Conservation (phyloP, 2,329 filamentous ascomycete species). For the Botrytis sinoallii region DNA sequence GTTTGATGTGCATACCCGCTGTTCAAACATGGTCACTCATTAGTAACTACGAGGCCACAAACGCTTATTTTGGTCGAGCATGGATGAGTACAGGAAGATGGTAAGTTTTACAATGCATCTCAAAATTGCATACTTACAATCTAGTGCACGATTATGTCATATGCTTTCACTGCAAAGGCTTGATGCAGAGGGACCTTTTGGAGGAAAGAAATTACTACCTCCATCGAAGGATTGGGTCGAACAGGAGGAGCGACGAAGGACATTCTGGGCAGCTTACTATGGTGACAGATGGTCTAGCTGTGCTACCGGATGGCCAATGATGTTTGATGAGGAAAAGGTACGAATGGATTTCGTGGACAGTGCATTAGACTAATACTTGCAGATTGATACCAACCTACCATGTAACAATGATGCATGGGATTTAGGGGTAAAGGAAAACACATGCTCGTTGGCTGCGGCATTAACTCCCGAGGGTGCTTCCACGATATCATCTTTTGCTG, state of each 20-base stretch:
- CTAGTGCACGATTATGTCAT: conserved; percentile 59
- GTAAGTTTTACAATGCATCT: background rate
- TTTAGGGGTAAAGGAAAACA: conserved; percentile 59
- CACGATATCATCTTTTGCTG: conserved; percentile 67
- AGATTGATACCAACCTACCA: conserved; percentile 69
- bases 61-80: conserved; percentile 79
- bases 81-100: conserved; percentile 76
- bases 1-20: conserved; percentile 73
- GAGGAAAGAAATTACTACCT: conserved; percentile 66
- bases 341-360: conserved; percentile 16
- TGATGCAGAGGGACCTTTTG: conserved; percentile 61
- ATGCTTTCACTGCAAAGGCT: conserved; percentile 84
- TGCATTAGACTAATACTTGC: background rate
- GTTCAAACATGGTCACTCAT: conserved; percentile 78
- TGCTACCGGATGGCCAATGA: conserved; percentile 85
- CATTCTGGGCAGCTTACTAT: conserved; percentile 83
- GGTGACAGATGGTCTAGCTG: conserved; percentile 83
- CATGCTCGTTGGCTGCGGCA: conserved; percentile 61
- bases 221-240: conserved; percentile 80
- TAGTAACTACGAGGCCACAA: conserved; percentile 76
- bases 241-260: conserved; percentile 73
- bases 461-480: conserved; percentile 51
- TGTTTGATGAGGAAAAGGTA: conserved; percentile 67
- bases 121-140: background rate
- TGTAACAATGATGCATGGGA: conserved; percentile 74